These are phyloP conservation scores for Myrica gale DNA, from an alignment of 306 rosid species.

Conservation along the genomic window DNA sequence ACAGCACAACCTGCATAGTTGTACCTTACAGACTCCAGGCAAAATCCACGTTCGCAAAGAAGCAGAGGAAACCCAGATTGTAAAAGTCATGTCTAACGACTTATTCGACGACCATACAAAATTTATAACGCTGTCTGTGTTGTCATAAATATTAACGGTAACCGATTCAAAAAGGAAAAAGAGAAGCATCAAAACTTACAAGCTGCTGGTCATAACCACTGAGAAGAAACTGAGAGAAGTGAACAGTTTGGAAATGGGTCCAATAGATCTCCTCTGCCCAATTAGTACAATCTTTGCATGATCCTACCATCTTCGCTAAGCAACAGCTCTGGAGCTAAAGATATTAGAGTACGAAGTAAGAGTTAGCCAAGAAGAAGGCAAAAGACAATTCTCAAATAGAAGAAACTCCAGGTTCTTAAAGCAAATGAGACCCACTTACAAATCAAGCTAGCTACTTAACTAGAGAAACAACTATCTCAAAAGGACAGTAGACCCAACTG, in stretches of 20 bases:
- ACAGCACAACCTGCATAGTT: neutral
- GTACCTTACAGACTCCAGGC: too few relatives aligned
- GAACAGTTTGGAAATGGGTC: slow-evolving; percentile 53
- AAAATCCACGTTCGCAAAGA: neutral
- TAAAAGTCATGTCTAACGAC: neutral
- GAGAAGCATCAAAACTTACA: slow-evolving; percentile 31
- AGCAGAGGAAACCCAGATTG: neutral
- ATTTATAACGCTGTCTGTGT: neutral
- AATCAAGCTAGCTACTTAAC: neutral
- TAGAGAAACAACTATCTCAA: neutral
- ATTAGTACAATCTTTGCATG: slow-evolving; percentile 31
- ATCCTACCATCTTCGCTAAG: slow-evolving; percentile 30
- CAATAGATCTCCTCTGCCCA: slow-evolving; percentile 67
- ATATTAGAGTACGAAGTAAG: neutral
- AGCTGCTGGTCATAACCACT: slow-evolving; percentile 45
- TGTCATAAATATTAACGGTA: neutral
- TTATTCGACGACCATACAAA: neutral
- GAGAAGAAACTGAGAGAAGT: slow-evolving; percentile 45
- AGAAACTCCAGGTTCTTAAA: neutral
- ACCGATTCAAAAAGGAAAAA: neutral
- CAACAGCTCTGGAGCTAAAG: neutral
- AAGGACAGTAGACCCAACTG: neutral
- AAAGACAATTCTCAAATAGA: neutral
- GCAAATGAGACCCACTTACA: neutral
- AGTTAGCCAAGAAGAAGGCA: neutral